Percentiles rank a stretch among this genome's conserved stretches.
These are phyloP conservation scores for Whalleya microplaca DNA, from an alignment of 2,329 filamentous ascomycete species.

Conservation along the genomic window DNA sequence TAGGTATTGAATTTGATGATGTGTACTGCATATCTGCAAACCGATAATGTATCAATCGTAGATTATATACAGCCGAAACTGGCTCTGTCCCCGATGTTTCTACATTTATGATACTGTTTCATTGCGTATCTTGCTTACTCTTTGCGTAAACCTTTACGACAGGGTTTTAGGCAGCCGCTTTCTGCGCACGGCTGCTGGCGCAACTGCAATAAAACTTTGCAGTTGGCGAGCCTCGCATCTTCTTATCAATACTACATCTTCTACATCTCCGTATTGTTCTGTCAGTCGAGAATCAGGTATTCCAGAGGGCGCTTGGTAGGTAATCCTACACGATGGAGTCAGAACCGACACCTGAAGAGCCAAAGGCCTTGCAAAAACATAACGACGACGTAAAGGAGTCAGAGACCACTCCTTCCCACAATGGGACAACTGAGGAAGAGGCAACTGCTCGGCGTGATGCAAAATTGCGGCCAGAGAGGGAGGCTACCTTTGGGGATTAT, in stretches of 20 bases:
- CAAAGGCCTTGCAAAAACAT: background rate
- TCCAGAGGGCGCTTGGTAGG: background rate
- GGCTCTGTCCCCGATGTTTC: too few relatives aligned
- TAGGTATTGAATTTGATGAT: too few relatives aligned
- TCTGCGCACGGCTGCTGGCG: background rate
- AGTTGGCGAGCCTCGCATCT: background rate
- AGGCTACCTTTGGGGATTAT: slow-evolving; percentile 51
- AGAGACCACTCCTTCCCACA: slow-evolving; percentile 4
- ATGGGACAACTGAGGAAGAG: slow-evolving; percentile 30
- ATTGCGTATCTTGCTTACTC: background rate
- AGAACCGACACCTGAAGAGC: slow-evolving; percentile 17
- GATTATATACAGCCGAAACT: too few relatives aligned
- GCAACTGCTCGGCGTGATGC: slow-evolving; percentile 37
- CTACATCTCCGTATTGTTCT: background rate
- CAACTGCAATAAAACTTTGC: background rate
- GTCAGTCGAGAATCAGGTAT: background rate
- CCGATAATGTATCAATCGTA: too few relatives aligned
- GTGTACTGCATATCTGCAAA: too few relatives aligned
- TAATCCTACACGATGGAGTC: slow-evolving; percentile 19
- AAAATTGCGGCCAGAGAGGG: slow-evolving; percentile 48
- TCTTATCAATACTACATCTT: background rate
- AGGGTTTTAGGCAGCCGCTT: background rate
- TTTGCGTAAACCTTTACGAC: background rate
- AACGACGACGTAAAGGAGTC: slow-evolving; percentile 10
- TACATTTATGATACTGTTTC: too few relatives aligned